These are phyloP conservation scores for Picea abies DNA, from an alignment of 83 land plant genomes.

Conservation along the genomic window DNA sequence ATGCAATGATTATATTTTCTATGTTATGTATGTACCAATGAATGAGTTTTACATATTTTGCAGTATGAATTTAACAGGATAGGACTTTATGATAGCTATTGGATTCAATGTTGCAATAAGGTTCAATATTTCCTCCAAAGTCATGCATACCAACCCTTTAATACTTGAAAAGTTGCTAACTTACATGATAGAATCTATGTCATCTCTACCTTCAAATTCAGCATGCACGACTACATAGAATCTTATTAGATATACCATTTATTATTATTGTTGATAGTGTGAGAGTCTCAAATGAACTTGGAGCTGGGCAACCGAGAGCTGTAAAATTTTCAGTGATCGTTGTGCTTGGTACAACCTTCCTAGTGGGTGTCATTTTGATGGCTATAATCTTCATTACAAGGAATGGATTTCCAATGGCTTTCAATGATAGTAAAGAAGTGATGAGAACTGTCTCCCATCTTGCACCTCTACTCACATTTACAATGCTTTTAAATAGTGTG, in stretches of 20 bases:
- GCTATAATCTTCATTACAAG: background rate
- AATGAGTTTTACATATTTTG: background rate
- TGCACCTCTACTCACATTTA: slow-evolving; percentile 26
- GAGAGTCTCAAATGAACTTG: slow-evolving; percentile 73
- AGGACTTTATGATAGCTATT: slow-evolving; percentile 10
- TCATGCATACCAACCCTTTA: background rate
- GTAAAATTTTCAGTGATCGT: slow-evolving; percentile 56
- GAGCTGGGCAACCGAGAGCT: slow-evolving; percentile 33
- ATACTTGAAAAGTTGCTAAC: background rate
- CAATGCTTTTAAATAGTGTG: slow-evolving; percentile 43
- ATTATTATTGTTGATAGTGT: slow-evolving; percentile 34
- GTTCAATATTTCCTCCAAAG: background rate
- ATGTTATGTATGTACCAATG: background rate
- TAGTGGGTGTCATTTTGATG: background rate
- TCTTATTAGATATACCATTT: background rate
- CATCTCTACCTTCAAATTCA: no score
- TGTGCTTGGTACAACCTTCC: slow-evolving; percentile 27
- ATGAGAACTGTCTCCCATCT: slow-evolving; percentile 27
- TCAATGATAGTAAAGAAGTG: slow-evolving; percentile 29
- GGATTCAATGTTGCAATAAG: slow-evolving; percentile 15
- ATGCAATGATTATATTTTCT: background rate
- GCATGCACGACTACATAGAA: background rate
- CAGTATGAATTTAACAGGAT: slow-evolving; percentile 4
- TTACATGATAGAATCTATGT: no score
- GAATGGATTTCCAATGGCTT: slow-evolving; percentile 18